A percentile compares a stretch with the other conserved stretches of the same genome.
These are phyloP conservation scores for Phytophthora macrochlamydospora DNA, from an alignment of 352 stramenopile genomes.

Conservation along the genomic window DNA sequence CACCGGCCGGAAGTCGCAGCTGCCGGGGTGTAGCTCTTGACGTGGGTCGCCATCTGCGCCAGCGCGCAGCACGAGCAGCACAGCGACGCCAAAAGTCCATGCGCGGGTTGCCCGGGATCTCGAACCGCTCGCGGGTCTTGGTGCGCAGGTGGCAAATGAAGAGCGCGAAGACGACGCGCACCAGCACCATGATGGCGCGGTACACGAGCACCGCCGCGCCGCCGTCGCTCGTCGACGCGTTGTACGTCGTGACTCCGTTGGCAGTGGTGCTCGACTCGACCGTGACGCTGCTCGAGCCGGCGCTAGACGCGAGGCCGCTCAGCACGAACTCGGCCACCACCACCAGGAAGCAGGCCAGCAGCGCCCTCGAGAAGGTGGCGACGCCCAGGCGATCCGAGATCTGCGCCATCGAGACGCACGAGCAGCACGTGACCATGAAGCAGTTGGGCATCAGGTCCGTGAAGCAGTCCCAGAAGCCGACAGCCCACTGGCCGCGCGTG, in stretches of 20 bases:
- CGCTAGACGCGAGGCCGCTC: conserved; percentile 14
- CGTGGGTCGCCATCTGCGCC: conserved; percentile 60
- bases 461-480: conserved; percentile 51
- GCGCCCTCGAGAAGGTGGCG: conserved; percentile 33
- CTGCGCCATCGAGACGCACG: conserved; percentile 54
- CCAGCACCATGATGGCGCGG: conserved; percentile 18
- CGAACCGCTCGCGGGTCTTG: conserved; percentile 43
- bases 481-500: conserved; percentile 22
- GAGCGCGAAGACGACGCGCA: conserved; percentile 21
- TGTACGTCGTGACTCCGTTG: conserved; percentile 16
- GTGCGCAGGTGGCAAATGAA: conserved; percentile 38
- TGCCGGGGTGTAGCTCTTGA: conserved; percentile 61
- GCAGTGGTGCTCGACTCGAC: conserved; percentile 16
- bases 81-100: conserved; percentile 39
- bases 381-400: conserved; percentile 43
- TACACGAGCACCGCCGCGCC: conserved; percentile 16
- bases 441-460: conserved; percentile 49
- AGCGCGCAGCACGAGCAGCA: conserved; percentile 56
- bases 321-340: conserved; percentile 25
- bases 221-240: conserved; percentile 16
- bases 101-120: conserved; percentile 42
- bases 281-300: conserved; percentile 15
- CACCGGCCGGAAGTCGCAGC: conserved; percentile 38
- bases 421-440: conserved; percentile 47
- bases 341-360: conserved; percentile 28